Evolutionary conservation across 306 rosid species (phyloP).

Genomic region (Cicer judaicum): DNA sequence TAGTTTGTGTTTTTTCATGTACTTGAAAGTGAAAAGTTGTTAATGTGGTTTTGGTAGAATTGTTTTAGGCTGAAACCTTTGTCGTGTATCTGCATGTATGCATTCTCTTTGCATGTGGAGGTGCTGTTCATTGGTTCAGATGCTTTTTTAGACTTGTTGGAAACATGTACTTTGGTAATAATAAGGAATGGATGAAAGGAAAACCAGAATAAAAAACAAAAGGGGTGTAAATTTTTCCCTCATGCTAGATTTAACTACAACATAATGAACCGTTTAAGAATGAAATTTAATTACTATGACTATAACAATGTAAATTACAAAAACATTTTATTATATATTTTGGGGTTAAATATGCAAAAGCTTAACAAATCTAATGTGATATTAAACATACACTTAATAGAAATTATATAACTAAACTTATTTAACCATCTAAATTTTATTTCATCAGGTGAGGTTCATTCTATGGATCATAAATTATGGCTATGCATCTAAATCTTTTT

Average conservation of each 20-base stretch:
- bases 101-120: constrained; percentile 39
- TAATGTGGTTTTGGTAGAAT: constrained; percentile 48
- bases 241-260: neutral
- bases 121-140: constrained; percentile 33
- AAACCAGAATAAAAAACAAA: constrained; percentile 4
- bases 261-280: neutral
- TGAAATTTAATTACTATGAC: too few species aligned
- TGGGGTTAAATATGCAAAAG: too few species aligned
- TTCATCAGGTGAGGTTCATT: too few species aligned
- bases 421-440: too few species aligned
- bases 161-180: constrained; percentile 15
- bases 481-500: too few species aligned
- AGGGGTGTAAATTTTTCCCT: neutral
- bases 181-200: neutral
- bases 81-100: constrained; percentile 39
- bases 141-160: constrained; percentile 18
- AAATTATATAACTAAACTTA: too few species aligned
- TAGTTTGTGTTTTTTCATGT: constrained; percentile 40
- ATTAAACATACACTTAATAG: too few species aligned
- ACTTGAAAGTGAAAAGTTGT: constrained; percentile 43
- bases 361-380: too few species aligned
- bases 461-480: too few species aligned
- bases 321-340: too few species aligned
- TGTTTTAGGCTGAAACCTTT: constrained; percentile 30
- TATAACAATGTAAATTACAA: too few species aligned